Evolutionary conservation across 1,139 yeast species (phyloP).

Genomic region (Suhomyces maxii): DNA sequence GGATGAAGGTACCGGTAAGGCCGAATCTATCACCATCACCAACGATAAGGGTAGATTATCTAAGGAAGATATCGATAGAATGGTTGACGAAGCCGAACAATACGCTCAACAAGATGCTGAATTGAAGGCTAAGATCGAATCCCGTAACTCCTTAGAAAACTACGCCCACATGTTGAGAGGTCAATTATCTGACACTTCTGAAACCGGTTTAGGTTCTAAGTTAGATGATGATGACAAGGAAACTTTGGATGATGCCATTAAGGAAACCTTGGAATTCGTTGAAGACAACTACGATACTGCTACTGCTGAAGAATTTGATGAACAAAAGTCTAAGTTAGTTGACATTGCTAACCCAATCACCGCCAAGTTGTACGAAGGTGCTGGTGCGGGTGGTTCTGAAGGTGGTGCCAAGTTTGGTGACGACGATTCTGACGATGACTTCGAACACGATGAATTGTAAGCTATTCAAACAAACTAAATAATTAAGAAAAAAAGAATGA

Average conservation of each 20-base stretch:
- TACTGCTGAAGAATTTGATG: constrained; percentile 89
- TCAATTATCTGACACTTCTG: constrained; percentile 64
- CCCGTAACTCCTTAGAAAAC: constrained; percentile 51
- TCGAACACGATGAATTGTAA: constrained; percentile 57
- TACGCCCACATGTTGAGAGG: constrained; percentile 46
- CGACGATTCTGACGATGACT: constrained; percentile 64
- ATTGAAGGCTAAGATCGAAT: constrained; percentile 76
- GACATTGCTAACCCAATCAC: constrained; percentile 91
- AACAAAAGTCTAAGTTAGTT: constrained; percentile 84
- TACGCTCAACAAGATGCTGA: constrained; percentile 86
- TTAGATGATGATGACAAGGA: constrained; percentile 91
- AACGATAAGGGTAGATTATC: constrained; percentile 97
- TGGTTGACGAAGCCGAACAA: constrained; percentile 93
- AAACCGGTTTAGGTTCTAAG: constrained; percentile 69
- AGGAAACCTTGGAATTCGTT: constrained; percentile 85
- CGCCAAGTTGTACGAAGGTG: constrained; percentile 77
- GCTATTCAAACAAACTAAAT: background rate
- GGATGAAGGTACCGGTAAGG: constrained; percentile 60
- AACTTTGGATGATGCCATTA: constrained; percentile 81
- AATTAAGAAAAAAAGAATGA: background rate
- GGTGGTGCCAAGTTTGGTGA: constrained; percentile 51
- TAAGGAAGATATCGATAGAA: constrained; percentile 87
- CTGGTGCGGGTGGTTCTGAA: constrained; percentile 38
- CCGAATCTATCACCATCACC: constrained; percentile 90
- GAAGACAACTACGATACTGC: constrained; percentile 88